Evolutionary conservation across 163 green algal species (phyloP).

Genomic region (Dunaliella salina): DNA sequence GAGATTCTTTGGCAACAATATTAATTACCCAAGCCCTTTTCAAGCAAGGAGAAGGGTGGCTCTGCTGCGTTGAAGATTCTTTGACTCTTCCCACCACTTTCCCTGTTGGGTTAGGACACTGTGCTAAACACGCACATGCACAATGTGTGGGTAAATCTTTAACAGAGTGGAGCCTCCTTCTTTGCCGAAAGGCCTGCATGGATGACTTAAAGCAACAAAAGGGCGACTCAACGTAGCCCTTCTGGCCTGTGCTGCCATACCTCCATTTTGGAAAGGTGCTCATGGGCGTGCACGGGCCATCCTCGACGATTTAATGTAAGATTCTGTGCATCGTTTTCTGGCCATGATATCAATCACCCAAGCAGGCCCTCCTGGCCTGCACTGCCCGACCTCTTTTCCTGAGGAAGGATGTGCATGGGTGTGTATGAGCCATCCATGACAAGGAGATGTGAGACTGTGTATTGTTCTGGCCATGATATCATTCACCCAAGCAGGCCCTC

Average conservation of each 20-base stretch:
- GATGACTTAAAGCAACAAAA: too few species aligned
- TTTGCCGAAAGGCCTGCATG: too few species aligned
- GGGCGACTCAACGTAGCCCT: too few species aligned
- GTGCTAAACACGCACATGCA: too few species aligned
- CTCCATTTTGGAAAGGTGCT: conserved; percentile 12
- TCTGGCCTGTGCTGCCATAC: conserved; percentile 17
- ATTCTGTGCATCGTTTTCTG: not conserved
- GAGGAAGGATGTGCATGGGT: not conserved
- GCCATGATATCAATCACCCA: not conserved
- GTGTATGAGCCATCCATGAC: not conserved
- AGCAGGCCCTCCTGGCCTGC: not conserved
- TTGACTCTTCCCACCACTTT: too few species aligned
- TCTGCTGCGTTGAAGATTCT: too few species aligned
- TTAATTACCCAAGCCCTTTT: not conserved
- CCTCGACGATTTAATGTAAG: not conserved
- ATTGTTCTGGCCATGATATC: not conserved
- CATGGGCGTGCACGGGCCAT: not conserved
- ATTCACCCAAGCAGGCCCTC: not conserved
- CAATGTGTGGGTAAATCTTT: too few species aligned
- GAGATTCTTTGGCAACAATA: not conserved
- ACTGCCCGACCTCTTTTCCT: not conserved
- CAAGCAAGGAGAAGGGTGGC: too few species aligned
- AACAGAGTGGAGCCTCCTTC: too few species aligned
- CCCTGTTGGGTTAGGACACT: too few species aligned
- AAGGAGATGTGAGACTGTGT: not conserved